Evolutionary conservation across 495 filamentous ascomycete genomes (phyloP).

Genomic region (Usnea hakonensis): DNA sequence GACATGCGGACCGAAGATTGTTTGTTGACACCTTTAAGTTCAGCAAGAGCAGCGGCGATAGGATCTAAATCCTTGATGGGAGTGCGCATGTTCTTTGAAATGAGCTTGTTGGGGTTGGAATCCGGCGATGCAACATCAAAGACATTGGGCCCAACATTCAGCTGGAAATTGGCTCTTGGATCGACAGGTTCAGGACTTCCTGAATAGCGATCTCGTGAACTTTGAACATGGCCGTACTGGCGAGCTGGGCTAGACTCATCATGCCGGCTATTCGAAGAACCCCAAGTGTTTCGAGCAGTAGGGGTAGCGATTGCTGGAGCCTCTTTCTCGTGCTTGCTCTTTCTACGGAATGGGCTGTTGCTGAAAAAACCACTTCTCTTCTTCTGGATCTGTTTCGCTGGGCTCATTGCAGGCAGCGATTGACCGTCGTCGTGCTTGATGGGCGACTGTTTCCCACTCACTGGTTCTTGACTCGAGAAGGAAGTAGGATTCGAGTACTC

Average conservation of each 20-base stretch:
- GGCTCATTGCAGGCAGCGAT: slow-evolving; percentile 36
- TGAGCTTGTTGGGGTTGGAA: slow-evolving; percentile 31
- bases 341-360: slow-evolving; percentile 89
- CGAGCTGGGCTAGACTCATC: slow-evolving; percentile 30
- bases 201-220: slow-evolving; percentile 29
- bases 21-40: slow-evolving; percentile 80
- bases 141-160: slow-evolving; percentile 95
- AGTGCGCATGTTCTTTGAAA: slow-evolving; percentile 22
- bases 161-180: slow-evolving; percentile 82
- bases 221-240: slow-evolving; percentile 17
- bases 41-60: slow-evolving; percentile 85
- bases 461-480: slow-evolving; percentile 72
- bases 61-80: slow-evolving; percentile 59
- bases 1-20: slow-evolving; percentile 71
- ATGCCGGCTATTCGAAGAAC: slow-evolving; percentile 28
- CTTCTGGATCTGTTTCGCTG: slow-evolving; percentile 65
- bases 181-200: slow-evolving; percentile 86
- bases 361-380: slow-evolving; percentile 92
- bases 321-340: slow-evolving; percentile 84
- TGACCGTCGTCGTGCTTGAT: slow-evolving; percentile 52
- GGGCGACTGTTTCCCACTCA: slow-evolving; percentile 60
- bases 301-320: slow-evolving; percentile 20
- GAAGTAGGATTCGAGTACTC: slow-evolving; percentile 88
- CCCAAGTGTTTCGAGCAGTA: slow-evolving; percentile 35
- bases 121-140: slow-evolving; percentile 92